phyloP scores from a whole-genome alignment of 306 rosid species.

The Dalbergia cochinchinensis region DNA sequence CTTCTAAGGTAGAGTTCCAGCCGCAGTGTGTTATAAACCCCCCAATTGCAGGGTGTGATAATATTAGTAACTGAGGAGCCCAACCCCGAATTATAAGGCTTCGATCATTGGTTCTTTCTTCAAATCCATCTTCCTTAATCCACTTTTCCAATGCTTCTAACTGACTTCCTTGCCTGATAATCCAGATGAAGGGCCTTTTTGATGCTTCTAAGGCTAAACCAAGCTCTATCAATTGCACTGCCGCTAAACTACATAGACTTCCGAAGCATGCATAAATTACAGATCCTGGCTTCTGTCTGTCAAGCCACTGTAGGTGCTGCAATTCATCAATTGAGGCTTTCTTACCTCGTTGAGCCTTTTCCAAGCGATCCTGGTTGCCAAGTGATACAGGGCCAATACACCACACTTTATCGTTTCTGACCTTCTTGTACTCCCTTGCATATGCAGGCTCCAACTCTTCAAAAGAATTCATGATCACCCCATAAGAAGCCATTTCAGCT shows the following conservation, averaged over 20 bases:
- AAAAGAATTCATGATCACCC: constrained; percentile 59
- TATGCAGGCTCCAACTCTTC: constrained; percentile 70
- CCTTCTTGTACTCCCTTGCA: constrained; percentile 53
- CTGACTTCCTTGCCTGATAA: constrained; percentile 46
- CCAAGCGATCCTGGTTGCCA: constrained; percentile 49
- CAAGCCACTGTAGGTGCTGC: constrained; percentile 61
- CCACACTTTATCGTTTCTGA: constrained; percentile 58
- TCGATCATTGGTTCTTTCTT: constrained; percentile 55
- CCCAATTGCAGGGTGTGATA: constrained; percentile 59
- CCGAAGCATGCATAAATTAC: constrained; percentile 65
- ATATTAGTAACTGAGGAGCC: constrained; percentile 68
- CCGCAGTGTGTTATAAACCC: constrained; percentile 75
- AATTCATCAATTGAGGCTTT: constrained; percentile 43
- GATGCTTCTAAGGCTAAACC: constrained; percentile 66
- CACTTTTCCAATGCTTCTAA: constrained; percentile 54
- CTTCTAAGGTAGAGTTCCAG: constrained; percentile 73
- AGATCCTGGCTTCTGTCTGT: constrained; percentile 39
- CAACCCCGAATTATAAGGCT: constrained; percentile 66
- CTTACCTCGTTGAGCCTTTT: constrained; percentile 60
- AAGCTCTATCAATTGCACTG: constrained; percentile 50
- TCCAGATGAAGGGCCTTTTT: constrained; percentile 69
- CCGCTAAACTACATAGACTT: constrained; percentile 52
- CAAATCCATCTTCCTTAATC: constrained; percentile 56
- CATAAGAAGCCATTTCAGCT: constrained; percentile 56
- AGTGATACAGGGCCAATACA: constrained; percentile 62